Conservation (phyloP, 768 basidiomycete genomes). For the Lentinula sp. region DNA sequence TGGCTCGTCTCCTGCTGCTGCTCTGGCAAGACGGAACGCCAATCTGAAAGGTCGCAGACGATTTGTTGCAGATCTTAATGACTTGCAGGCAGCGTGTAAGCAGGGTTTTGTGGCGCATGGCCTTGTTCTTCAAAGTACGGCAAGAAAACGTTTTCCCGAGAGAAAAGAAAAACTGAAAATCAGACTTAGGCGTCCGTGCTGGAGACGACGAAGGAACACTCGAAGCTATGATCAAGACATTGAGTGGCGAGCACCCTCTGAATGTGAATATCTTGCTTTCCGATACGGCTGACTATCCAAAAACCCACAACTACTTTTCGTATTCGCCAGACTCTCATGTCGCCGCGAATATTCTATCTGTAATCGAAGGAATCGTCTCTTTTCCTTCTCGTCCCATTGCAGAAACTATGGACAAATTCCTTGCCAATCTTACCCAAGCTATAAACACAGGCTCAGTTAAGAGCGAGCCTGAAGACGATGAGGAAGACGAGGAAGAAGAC, state of each 20-base stretch:
- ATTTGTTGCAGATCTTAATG: conserved; percentile 51
- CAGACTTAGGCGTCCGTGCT: conserved; percentile 33
- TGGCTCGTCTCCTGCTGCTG: neutral
- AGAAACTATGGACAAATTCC: conserved; percentile 37
- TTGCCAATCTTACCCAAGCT: conserved; percentile 26
- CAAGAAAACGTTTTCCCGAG: neutral
- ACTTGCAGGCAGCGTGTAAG: conserved; percentile 31
- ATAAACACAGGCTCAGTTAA: conserved; percentile 7
- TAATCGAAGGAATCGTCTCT: conserved; percentile 39
- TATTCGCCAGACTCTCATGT: conserved; percentile 43
- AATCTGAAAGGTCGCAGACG: conserved; percentile 51
- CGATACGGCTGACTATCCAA: conserved; percentile 64
- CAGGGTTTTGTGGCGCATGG: conserved; percentile 29
- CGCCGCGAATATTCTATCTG: conserved; percentile 28
- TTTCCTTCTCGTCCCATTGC: conserved; percentile 35
- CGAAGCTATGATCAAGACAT: conserved; percentile 38
- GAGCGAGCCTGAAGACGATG: conserved; percentile 13
- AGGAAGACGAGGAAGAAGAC: conserved; percentile 2
- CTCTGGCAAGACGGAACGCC: conserved; percentile 25
- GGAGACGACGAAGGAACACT: conserved; percentile 66
- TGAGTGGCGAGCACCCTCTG: conserved; percentile 25
- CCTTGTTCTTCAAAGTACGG: conserved; percentile 36
- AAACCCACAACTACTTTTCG: conserved; percentile 49
- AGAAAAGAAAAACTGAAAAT: neutral
- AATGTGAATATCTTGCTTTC: conserved; percentile 41